These are phyloP conservation scores for Zymoseptoria brevis DNA, from an alignment of 2,329 filamentous ascomycete species.

Conservation along the genomic window DNA sequence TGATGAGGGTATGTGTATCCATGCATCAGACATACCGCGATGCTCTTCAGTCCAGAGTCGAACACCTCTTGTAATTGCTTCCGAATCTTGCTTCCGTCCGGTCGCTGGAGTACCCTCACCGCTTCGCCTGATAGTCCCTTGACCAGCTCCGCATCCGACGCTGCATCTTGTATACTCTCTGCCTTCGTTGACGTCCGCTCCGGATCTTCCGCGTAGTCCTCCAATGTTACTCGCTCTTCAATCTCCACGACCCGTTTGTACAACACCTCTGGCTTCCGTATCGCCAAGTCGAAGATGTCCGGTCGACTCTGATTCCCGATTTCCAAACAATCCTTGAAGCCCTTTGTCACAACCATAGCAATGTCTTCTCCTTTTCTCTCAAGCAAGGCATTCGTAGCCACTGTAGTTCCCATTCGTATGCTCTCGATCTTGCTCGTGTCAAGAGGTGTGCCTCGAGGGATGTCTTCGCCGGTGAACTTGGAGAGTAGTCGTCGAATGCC, in stretches of 20 bases:
- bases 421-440: constrained; percentile 80
- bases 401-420: constrained; percentile 92
- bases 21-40: constrained; percentile 88
- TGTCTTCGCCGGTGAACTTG: constrained; percentile 64
- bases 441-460: constrained; percentile 68
- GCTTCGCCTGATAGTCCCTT: constrained; percentile 66
- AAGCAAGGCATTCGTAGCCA: constrained; percentile 84
- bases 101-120: constrained; percentile 60
- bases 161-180: constrained; percentile 41
- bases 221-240: constrained; percentile 80
- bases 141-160: constrained; percentile 50
- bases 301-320: constrained; percentile 89
- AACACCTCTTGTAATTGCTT: constrained; percentile 59
- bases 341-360: constrained; percentile 77
- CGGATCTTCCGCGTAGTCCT: constrained; percentile 88
- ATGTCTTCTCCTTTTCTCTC: constrained; percentile 87
- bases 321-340: constrained; percentile 77
- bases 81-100: constrained; percentile 49
- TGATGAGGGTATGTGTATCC: constrained; percentile 86
- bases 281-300: constrained; percentile 84
- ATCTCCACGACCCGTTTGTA: constrained; percentile 83
- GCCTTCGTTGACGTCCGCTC: constrained; percentile 52
- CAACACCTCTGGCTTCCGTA: constrained; percentile 76
- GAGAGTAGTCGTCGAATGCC: constrained; percentile 81
- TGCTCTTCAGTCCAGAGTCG: constrained; percentile 64